Evolutionary conservation across 495 filamentous ascomycete species (phyloP).

Genomic region (Xylaria longipes): DNA sequence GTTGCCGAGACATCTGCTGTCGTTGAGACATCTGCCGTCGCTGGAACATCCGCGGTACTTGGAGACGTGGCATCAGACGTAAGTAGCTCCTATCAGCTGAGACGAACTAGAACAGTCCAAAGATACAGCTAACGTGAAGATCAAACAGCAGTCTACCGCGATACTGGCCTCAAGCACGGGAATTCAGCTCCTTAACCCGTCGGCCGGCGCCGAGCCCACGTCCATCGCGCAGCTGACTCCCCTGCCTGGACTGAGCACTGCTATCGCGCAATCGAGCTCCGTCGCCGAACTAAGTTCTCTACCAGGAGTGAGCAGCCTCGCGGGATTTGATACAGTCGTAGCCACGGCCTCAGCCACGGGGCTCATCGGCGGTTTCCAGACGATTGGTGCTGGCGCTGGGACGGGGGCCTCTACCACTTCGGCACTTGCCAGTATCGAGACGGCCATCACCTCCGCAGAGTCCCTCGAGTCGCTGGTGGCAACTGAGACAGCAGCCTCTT

Average conservation of each 20-base stretch:
- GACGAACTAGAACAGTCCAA: too few relatives aligned
- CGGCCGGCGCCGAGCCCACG: not conserved
- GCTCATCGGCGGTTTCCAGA: constrained; percentile 29
- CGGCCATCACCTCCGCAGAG: not conserved
- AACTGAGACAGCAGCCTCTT: not conserved
- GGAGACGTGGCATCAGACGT: constrained; percentile 12
- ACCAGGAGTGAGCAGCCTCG: constrained; percentile 1
- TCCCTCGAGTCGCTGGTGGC: not conserved
- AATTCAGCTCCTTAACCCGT: not conserved
- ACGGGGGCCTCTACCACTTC: constrained; percentile 1
- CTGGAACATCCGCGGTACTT: not conserved
- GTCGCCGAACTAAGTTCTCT: constrained; percentile 25
- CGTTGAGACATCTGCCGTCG: not conserved
- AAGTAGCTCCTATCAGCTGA: not conserved
- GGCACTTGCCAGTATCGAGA: not conserved
- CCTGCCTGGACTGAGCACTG: constrained; percentile 1
- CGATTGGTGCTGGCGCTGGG: not conserved
- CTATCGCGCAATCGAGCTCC: constrained; percentile 23
- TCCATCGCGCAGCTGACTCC: constrained; percentile 24
- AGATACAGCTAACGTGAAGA: not conserved
- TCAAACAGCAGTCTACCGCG: not conserved
- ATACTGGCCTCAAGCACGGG: not conserved
- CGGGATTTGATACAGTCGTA: not conserved
- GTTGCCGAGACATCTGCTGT: not conserved
- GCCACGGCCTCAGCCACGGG: not conserved